Evolutionary conservation across 495 filamentous ascomycete genomes (phyloP), one percentile per base, ranked within the genome.

Genomic region (Alectoria sarmentosa): DNA sequence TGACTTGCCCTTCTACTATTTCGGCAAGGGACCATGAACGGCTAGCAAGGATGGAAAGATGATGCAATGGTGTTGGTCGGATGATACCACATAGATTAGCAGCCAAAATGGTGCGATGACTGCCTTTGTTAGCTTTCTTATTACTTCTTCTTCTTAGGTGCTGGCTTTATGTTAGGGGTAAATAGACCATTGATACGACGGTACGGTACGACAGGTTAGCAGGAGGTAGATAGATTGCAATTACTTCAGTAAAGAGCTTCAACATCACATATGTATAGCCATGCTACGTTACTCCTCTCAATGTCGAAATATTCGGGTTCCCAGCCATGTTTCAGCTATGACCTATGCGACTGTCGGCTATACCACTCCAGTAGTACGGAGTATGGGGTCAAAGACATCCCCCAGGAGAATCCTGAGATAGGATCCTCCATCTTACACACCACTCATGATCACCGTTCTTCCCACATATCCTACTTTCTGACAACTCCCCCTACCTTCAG

Each of bases 151-250:
- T 58, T 54, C 42, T 54, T 34, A 26, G 30, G 56, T 26, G 52
- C 9, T 63, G 42, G 36, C 41, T 36, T 63, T 52, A 30, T 30
- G 37, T 28, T 38, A 32, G 39, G 62, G 62, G 54, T 58, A 64
- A 54, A 58, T 58, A 64, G 54, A 46, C 19, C 36, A 46, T 57
- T 63, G n/a, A 23, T 61, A 36, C 28, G 17, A 34, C 4, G n/a
- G 34, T 55, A 28, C 17, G 2, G 14, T 3, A 21, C 23, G 14
- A n/a, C n/a, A n/a, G n/a, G n/a, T 28, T 54, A 48, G 60, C 32
- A 23, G 17, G 0, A 36, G 3, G 13, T 46, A 52, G 1, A 37
- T 61, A 62, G 44, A 54, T 21, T 34, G 5, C 39, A 21, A 19
- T 32, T 23, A 42, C 34, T 32, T 32, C 49, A 54, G 2, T 32